Base-by-base conservation (phyloP, 257 asterid genomes). In the Leptodermis oblonga region DNA sequence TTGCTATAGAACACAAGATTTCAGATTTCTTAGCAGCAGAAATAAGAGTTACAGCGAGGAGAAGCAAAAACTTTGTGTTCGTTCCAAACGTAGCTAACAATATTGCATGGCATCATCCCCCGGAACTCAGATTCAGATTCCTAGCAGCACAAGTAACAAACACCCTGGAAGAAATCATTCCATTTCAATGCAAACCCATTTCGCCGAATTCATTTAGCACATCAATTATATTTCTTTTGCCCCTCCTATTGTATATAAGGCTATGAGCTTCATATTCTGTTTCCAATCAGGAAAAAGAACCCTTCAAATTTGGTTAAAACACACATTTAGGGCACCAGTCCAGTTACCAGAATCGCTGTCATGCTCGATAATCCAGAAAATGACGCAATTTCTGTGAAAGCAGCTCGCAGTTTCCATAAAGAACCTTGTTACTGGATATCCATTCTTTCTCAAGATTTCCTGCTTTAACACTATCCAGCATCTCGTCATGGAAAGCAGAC, bases 391-490 rank as follows among this genome's bases (percentile, higher is more conserved):
- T 94, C 82, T 91, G 95, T 20, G 77, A 65, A 67, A 94, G 96
- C 70, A 91, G 96, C 76, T 94, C 99, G 0, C 65, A 85, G 31
- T 90, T 81, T 56, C 96, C 99, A 70, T 85, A 94, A 4, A 83
- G 74, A 52, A 88, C 95, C 78, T 93, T 93, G 68, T 85, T 69
- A 28, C 79, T 75, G 58, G 74, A 72, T 70, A 89, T 83, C 99
- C 99, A 94, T 48, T 91, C 96, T 76, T 87, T 94, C 78, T 91
- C 95, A 28, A 94, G 88, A 76, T 73, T 74, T 53, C 93, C 96
- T 4, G 82, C 81, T 79, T 85, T 91, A n/a, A 79, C 86, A 78
- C 90, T 82, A 68, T 67, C 80, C 61, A 79, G 65, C 95, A 94
- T 85, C 88, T 91, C 97, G 52, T 78, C 78, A 22, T 89, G 92